Base-by-base conservation (phyloP, 2,329 filamentous ascomycete genomes). In the Fusarium dimerum region DNA sequence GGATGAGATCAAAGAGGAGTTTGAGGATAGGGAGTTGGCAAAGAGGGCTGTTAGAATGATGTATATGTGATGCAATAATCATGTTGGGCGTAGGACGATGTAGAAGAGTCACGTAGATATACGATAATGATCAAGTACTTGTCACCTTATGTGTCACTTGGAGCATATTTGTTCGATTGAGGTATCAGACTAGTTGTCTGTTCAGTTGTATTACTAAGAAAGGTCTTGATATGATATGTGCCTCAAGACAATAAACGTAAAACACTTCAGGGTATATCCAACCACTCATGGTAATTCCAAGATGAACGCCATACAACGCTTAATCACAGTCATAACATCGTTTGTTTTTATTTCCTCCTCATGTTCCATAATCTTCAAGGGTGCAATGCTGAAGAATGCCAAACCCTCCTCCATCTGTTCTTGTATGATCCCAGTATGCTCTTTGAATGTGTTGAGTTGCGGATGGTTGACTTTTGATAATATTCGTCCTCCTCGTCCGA, bases 1-100 rank as follows among this genome's bases (percentile, higher is more conserved):
- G 9, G 68, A 71, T 6, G 66, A 71, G 36, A 69, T 78, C 11
- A 76, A 75, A 8, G 45, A 40, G 18, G 34, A 47, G 18, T 47
- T 47, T 18, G 16, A 39, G 36, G 16, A 39, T 13, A 39, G 16
- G 36, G 16, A 39, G 36, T 13, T 39, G 36, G 36, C 12, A 39
- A 39, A 39, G 36, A 39, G 16, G 36, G 20, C 20, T 26, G 20
- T 26, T 26, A 26, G 20, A 26, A 26, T 26, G 20, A 26, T 26
- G 20, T 26, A 26, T 26, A 26, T 26, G 20, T 26, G 20, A 26
- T 26, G 20, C 20, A 7, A 26, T 26, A 26, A 26, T 26, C 20
- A 26, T 26, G 20, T 26, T 26, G 7, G 20, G 7, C 7, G 7
- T 26, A 26, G 5, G 20, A n/a, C 7, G 20, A 26, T 26, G 20